Evolutionary conservation across 139 green algal genomes (phyloP).

Genomic region (Parachlorella kessleri): DNA sequence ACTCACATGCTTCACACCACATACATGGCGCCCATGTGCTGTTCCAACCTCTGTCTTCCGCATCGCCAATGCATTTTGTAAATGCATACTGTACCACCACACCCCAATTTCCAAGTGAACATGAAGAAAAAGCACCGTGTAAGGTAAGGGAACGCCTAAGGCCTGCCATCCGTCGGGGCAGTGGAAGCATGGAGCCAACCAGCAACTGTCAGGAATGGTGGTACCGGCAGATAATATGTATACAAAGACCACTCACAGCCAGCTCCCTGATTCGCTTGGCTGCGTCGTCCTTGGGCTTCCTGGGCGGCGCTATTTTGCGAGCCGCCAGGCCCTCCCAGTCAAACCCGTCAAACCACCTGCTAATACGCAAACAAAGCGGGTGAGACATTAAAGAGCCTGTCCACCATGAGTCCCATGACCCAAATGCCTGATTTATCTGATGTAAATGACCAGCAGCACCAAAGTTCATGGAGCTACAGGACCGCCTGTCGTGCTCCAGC

Average conservation of each 20-base stretch:
- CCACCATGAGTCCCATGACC: too few relatives aligned
- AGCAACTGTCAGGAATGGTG: too few relatives aligned
- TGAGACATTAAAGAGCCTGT: neutral
- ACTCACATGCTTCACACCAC: neutral
- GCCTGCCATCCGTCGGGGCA: neutral
- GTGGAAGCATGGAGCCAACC: too few relatives aligned
- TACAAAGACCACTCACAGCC: slow-evolving; percentile 30
- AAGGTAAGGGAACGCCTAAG: neutral
- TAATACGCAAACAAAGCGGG: neutral
- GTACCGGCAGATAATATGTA: too few relatives aligned
- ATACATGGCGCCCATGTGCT: neutral
- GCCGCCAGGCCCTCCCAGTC: slow-evolving; percentile 89
- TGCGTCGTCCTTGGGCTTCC: slow-evolving; percentile 79
- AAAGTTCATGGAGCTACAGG: too few relatives aligned
- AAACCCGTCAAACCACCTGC: slow-evolving; percentile 90
- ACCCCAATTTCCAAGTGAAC: neutral
- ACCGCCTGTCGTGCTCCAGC: too few relatives aligned
- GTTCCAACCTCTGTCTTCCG: neutral
- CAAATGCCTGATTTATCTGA: too few relatives aligned
- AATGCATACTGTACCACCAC: neutral
- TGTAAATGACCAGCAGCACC: too few relatives aligned
- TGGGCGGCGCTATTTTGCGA: slow-evolving; percentile 60
- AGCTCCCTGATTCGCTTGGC: slow-evolving; percentile 85
- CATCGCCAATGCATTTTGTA: neutral
- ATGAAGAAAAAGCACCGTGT: neutral